These are phyloP conservation scores for Hypoxylon sp. DNA, from an alignment of 2,329 filamentous ascomycete species.

Conservation along the genomic window DNA sequence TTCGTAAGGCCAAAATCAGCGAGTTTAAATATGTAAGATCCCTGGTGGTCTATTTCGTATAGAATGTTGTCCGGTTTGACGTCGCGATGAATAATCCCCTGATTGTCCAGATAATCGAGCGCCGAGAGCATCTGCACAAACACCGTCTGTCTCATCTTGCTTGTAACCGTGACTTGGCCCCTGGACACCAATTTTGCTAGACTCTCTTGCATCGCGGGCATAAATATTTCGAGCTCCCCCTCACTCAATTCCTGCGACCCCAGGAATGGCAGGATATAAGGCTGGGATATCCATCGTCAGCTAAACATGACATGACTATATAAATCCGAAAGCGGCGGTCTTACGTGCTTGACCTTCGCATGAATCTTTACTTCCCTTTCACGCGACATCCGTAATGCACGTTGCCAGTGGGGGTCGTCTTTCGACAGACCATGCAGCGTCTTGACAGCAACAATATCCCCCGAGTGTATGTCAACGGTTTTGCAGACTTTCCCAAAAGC, in stretches of 20 bases:
- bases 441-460: constrained; percentile 22
- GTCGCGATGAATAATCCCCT: constrained; percentile 27
- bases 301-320: no score
- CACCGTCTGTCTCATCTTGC: background rate
- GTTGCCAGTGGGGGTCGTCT: no score
- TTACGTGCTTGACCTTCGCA: constrained; percentile 15
- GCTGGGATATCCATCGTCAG: constrained; percentile 6
- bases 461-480: constrained; percentile 13
- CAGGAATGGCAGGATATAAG: constrained; percentile 6
- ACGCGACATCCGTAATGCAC: no score
- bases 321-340: no score
- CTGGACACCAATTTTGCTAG: background rate
- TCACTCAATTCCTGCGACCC: constrained; percentile 8
- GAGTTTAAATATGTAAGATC: constrained; percentile 4
- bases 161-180: background rate
- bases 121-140: constrained; percentile 21
- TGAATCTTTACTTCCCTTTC: no score
- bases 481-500: constrained; percentile 13
- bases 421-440: no score
- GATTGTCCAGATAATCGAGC: constrained; percentile 19
- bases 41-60: background rate
- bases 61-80: constrained; percentile 35
- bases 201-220: constrained; percentile 10
- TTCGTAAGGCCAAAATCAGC: constrained; percentile 18
- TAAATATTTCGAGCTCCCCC: constrained; percentile 10